phyloP scores from a whole-genome alignment of 1,284 basidiomycete genomes.

The Ceratobasidium theobromae region DNA sequence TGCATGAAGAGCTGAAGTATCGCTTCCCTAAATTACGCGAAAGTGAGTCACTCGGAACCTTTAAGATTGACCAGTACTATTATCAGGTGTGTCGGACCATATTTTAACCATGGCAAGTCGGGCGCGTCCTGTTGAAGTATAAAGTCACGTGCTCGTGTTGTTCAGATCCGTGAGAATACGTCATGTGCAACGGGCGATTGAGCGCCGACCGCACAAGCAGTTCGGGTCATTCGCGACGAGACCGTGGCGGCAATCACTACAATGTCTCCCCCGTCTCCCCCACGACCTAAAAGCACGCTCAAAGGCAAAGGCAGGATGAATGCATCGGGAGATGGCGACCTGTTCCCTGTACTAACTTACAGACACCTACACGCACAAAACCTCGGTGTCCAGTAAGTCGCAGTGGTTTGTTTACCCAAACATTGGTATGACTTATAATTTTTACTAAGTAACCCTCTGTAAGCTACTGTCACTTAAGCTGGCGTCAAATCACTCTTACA shows the following conservation, averaged over 20 bases:
- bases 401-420: slow-evolving; percentile 55
- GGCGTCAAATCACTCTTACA: too few species aligned
- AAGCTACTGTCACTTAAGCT: background rate
- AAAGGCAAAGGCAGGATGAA: slow-evolving; percentile 27
- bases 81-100: too few species aligned
- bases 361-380: slow-evolving; percentile 54
- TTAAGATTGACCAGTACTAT: too few species aligned
- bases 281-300: background rate
- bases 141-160: slow-evolving; percentile 22
- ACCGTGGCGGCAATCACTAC: slow-evolving; percentile 7
- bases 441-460: slow-evolving; percentile 27
- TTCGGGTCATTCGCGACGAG: too few species aligned
- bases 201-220: too few species aligned
- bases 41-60: too few species aligned
- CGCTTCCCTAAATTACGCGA: too few species aligned
- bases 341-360: slow-evolving; percentile 22
- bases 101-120: too few species aligned
- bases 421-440: too few species aligned
- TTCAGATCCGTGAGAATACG: slow-evolving; percentile 3
- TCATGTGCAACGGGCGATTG: too few species aligned
- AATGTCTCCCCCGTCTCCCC: slow-evolving; percentile 1
- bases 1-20: too few species aligned
- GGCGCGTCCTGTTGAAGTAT: too few species aligned
- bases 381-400: slow-evolving; percentile 55
- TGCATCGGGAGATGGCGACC: background rate